Evolutionary conservation across 2,329 filamentous ascomycete species (phyloP), one percentile per base, ranked within the genome.

Genomic region (Acephala macrosclerotiorum): DNA sequence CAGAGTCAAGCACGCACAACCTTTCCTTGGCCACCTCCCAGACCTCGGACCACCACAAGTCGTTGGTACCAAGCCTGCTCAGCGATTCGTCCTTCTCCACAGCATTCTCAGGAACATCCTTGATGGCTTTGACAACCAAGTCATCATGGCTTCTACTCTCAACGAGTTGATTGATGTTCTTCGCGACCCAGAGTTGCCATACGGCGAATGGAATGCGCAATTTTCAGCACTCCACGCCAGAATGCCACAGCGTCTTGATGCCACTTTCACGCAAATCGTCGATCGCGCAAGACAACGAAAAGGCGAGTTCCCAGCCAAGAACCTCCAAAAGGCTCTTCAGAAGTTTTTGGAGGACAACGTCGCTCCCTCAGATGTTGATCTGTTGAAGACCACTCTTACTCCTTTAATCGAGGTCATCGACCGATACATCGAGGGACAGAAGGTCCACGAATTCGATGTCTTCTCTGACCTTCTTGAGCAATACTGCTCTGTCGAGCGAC

Each of bases 161-260:
- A 93, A 92, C 80, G 92, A 96, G 77, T 84, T 98, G 42, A 89
- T 97, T n/a, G 88, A 93, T 66, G 94, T 99, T 12, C 87, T 99
- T 25, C 90, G 95, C 49, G 88, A 97, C 75, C 89, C 91, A 1
- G 94, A 97, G 75, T 86, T 99, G 69, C 96, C 96, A 1, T 99
- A 96, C 77, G 94, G 95, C 78, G 94, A 99, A 80, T 99, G 95
- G 93, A 94, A 91, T 69, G 92, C 95, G 6, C 94, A 98, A 77
- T 96, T 97, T 72, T 97, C 96, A 58, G 96, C 96, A 25, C 87
- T 99, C n/a, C 95, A 98, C 80, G 92, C 94, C 7, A 92, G 96
- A 74, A 99, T 98, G 92, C 96, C 96, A 0, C 91, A 95, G 77
- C 97, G 95, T 82, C 89, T 99, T 35, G 94, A 97, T 73, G 79